Percentiles rank a stretch among this genome's conserved stretches.
Conservation (phyloP, 768 basidiomycete genomes). For the Suillus subalutaceus region DNA sequence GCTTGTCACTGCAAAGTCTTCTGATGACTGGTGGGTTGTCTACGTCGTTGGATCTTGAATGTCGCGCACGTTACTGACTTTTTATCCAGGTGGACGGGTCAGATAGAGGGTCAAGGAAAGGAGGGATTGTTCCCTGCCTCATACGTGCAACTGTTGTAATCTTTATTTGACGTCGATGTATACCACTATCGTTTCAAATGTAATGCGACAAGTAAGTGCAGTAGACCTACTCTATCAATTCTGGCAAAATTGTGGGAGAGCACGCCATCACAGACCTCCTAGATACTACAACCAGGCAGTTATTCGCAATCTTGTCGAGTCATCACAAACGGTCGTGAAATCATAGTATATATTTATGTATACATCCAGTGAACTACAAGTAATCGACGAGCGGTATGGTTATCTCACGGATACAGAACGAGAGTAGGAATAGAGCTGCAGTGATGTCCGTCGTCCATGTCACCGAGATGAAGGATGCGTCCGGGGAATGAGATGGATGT, state of each 20-base stretch:
- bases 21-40: conserved; percentile 71
- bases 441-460: conserved; percentile 25
- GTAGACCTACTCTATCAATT: not conserved
- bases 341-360: not conserved
- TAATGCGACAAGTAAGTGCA: not conserved
- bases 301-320: not conserved
- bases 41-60: conserved; percentile 3
- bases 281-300: not conserved
- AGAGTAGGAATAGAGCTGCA: conserved; percentile 35
- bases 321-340: too few relatives aligned
- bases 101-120: conserved; percentile 58
- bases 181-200: not conserved
- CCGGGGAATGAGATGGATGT: not conserved
- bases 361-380: not conserved
- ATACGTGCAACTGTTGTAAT: conserved; percentile 63
- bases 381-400: not conserved
- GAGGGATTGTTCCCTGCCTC: conserved; percentile 69
- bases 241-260: not conserved
- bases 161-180: not conserved
- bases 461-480: conserved; percentile 19
- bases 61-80: conserved; percentile 13
- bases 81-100: conserved; percentile 65
- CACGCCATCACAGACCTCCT: not conserved
- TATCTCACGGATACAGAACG: conserved; percentile 29
- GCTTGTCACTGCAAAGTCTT: conserved; percentile 65